Percentiles rank a stretch among this genome's conserved stretches.
These are phyloP conservation scores for Coniella vitis DNA, from an alignment of 2,329 filamentous ascomycete genomes.

Conservation along the genomic window DNA sequence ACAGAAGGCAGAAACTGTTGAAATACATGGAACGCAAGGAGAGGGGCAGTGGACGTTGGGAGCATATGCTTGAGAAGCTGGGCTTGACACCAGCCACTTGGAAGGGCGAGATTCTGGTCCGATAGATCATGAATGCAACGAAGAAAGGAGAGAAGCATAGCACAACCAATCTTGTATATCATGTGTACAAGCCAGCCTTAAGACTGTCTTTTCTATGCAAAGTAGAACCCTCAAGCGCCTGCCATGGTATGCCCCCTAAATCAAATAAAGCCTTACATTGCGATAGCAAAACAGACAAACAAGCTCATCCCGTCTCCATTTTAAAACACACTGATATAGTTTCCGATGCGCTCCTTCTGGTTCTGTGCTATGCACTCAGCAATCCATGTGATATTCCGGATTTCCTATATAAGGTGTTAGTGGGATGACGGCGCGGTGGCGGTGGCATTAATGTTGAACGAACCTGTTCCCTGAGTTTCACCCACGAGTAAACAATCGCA, in stretches of 20 bases:
- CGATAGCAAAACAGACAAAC: conserved; percentile 14
- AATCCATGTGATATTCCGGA: conserved; percentile 99
- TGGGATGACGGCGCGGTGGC: conserved; percentile 8
- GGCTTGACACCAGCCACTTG: conserved; percentile 84
- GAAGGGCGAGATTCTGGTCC: conserved; percentile 77
- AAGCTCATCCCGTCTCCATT: conserved; percentile 14
- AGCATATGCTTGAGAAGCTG: conserved; percentile 73
- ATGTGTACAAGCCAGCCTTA: conserved; percentile 40
- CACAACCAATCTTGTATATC: conserved; percentile 33
- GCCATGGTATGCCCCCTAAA: conserved; percentile 23
- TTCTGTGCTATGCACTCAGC: conserved; percentile 99
- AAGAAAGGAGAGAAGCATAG: conserved; percentile 19
- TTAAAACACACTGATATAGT: conserved; percentile 97
- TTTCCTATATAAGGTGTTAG: conserved; percentile 62
- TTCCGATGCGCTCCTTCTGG: conserved; percentile 97
- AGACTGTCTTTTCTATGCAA: conserved; percentile 12
- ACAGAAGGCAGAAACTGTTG: conserved; percentile 82
- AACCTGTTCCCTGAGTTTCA: conserved; percentile 95
- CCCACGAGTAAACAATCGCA: conserved; percentile 94
- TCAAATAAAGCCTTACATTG: conserved; percentile 10
- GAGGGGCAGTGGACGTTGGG: conserved; percentile 84
- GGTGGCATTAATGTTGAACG: conserved; percentile 27
- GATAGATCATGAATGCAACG: conserved; percentile 15
- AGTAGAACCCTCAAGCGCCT: conserved; percentile 15
- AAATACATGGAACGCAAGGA: conserved; percentile 85